A percentile compares a stretch with the other conserved stretches of the same genome.
Evolutionary conservation across 169 alveolate species (phyloP).

Genomic region (Plasmodium ovale): DNA sequence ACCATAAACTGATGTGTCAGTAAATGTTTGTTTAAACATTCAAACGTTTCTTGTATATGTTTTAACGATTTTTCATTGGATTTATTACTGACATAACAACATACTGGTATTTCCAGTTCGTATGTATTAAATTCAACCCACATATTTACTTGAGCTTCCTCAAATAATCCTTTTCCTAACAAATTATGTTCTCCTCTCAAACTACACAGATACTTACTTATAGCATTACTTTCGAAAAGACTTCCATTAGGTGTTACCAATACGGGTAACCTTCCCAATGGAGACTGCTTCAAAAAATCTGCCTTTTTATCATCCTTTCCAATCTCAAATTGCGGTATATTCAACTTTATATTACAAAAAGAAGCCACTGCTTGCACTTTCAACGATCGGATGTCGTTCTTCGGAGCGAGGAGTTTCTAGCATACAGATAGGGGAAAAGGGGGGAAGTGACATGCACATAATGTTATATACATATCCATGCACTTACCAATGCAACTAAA

Average conservation of each 20-base stretch:
- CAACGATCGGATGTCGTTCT: constrained; percentile 40
- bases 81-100: constrained; percentile 76
- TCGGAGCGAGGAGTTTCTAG: constrained; percentile 62
- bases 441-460: not conserved
- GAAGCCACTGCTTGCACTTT: constrained; percentile 73
- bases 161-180: constrained; percentile 50
- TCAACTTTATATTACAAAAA: constrained; percentile 50
- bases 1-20: constrained; percentile 87
- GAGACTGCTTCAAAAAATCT: constrained; percentile 49
- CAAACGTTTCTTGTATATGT: constrained; percentile 80
- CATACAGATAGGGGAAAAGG: not conserved
- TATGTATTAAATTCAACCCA: constrained; percentile 85
- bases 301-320: constrained; percentile 59
- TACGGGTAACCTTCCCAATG: constrained; percentile 62
- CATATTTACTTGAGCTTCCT: constrained; percentile 77
- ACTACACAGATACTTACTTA: constrained; percentile 54
- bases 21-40: constrained; percentile 80
- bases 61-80: constrained; percentile 67
- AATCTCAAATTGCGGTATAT: constrained; percentile 33
- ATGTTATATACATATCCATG: not conserved
- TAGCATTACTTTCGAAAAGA: constrained; percentile 65
- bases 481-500: not conserved
- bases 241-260: constrained; percentile 47
- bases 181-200: constrained; percentile 34
- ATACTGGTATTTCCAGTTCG: constrained; percentile 78